Base-by-base conservation (phyloP, 202 grass and related monocot species). In the Digitaria exilis region DNA sequence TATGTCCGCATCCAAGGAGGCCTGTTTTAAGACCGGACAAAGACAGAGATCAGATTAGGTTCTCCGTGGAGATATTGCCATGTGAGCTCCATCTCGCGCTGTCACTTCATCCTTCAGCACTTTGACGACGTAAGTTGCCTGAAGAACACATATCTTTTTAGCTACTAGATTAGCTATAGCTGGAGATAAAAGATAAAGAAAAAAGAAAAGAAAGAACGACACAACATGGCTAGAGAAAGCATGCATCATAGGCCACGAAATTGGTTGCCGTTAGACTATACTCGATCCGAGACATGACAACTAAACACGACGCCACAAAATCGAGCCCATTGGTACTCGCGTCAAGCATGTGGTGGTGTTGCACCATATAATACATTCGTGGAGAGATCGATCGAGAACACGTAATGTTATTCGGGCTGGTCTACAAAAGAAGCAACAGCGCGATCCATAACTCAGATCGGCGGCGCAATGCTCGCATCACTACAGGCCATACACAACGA, bases 21-120 rank as follows among this genome's bases (percentile, higher is more conserved):
- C 64, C 78, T 32, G 50, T 12, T 81, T 81, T 46, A 85, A 55
- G 65, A 82, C 30, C 44, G 67, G 87, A 81, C 87, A 86, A 89
- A 43, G 83, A 66, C 82, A 64, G 56, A 86, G 83, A 89, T 89
- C 83, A 41, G 65, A 86, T 82, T 86, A 79, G 78, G 82, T 85
- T 73, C 77, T 58, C 72, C 71, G 0, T 7, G 37, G 78, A 24
- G 83, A 89, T 86, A 67, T n/a, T 81, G 75, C 73, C 88, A 89
- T 89, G 88, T 86, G 88, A 65, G 75, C 13, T 65, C 79, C 73
- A 86, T 73, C 57, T 73, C 83, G 42, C 49, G 19, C 46, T 82
- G 83, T 82, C 82, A 72, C 56, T 48, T 45, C 54, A 4, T n/a
- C 31, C 59, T 29, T 28, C 14, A 31, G 7, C 44, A 19, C 41